These are phyloP conservation scores for Phytopythium aichiense DNA, from an alignment of 352 stramenopile species.

Conservation along the genomic window DNA sequence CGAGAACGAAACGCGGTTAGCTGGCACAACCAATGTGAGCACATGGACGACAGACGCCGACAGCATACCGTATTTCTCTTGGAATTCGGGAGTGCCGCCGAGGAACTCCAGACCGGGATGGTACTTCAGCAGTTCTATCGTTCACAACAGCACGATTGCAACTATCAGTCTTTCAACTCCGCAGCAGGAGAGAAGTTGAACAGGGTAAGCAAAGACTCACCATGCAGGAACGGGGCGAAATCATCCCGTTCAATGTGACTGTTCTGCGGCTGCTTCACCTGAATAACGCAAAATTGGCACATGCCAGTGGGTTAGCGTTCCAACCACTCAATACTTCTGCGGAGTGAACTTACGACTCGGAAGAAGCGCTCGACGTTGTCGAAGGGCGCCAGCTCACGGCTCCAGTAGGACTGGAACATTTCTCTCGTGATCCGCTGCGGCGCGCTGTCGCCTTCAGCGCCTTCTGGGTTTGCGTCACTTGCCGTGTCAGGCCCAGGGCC, in stretches of 20 bases:
- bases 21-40: background rate
- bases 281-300: background rate
- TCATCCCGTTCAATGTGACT: slow-evolving; percentile 93
- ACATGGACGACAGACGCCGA: too few relatives aligned
- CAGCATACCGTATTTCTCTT: slow-evolving; percentile 96
- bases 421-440: slow-evolving; percentile 70
- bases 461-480: slow-evolving; percentile 12
- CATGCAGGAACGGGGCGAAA: slow-evolving; percentile 97
- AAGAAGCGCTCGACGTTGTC: slow-evolving; percentile 98
- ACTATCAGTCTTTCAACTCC: background rate
- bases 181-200: slow-evolving; percentile 36
- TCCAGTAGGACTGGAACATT: slow-evolving; percentile 94
- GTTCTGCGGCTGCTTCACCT: slow-evolving; percentile 92
- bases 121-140: slow-evolving; percentile 82
- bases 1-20: background rate
- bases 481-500: slow-evolving; percentile 1
- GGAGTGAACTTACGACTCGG: slow-evolving; percentile 72
- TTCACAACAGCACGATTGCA: background rate
- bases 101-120: slow-evolving; percentile 95
- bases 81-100: slow-evolving; percentile 97
- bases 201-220: slow-evolving; percentile 24
- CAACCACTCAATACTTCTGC: background rate
- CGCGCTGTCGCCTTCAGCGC: slow-evolving; percentile 11
- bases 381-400: slow-evolving; percentile 92
- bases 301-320: background rate